Conservation (phyloP, 345 rosid genomes). For the Melastoma malabathricum region DNA sequence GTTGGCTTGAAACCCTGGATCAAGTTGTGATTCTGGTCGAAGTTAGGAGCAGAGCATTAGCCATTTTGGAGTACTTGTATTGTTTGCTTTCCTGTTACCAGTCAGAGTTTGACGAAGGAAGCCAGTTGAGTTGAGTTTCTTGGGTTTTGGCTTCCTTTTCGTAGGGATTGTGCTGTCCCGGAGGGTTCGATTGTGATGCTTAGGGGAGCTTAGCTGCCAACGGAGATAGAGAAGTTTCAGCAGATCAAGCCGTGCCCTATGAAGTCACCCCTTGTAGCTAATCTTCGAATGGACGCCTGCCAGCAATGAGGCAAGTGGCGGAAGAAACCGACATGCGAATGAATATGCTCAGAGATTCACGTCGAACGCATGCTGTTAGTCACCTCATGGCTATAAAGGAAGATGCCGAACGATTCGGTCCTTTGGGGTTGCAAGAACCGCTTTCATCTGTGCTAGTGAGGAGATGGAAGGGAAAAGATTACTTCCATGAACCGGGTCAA, state of each 20-base stretch:
- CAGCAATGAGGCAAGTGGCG: constrained; percentile 15
- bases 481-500: constrained; percentile 33
- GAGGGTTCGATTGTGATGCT: too few relatives aligned
- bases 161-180: too few relatives aligned
- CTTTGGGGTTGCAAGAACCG: constrained; percentile 13
- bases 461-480: constrained; percentile 51
- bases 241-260: constrained; percentile 44
- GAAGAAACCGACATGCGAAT: constrained; percentile 6
- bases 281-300: constrained; percentile 19
- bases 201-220: too few relatives aligned
- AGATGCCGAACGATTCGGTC: constrained; percentile 21
- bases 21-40: too few relatives aligned
- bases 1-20: too few relatives aligned
- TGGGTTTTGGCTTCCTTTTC: too few relatives aligned
- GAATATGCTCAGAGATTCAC: constrained; percentile 4
- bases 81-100: too few relatives aligned
- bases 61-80: too few relatives aligned
- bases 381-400: constrained; percentile 17
- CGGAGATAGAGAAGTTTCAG: constrained; percentile 48
- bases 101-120: too few relatives aligned
- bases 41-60: too few relatives aligned
- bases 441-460: constrained; percentile 28
- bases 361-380: neutral
- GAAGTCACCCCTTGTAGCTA: constrained; percentile 35
- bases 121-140: too few relatives aligned